Evolutionary conservation across 306 rosid genomes (phyloP).

Genomic region (Trichosanthes truncata): DNA sequence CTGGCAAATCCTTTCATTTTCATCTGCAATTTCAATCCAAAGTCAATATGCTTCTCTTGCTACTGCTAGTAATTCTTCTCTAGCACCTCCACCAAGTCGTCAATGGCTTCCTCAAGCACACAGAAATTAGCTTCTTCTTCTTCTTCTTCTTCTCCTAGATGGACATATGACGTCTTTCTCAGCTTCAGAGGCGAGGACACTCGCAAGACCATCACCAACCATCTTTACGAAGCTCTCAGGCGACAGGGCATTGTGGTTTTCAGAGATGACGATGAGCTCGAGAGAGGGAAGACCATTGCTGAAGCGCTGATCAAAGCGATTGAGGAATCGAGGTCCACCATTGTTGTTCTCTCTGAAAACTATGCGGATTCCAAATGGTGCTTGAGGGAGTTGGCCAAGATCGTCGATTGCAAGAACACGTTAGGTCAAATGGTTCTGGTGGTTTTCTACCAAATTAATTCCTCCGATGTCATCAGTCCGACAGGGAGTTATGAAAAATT

Average conservation of each 20-base stretch:
- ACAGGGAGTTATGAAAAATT: slow-evolving; percentile 13
- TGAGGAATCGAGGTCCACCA: not conserved
- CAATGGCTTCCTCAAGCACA: not conserved
- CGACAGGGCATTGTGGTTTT: not conserved
- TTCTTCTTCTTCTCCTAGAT: too few species aligned
- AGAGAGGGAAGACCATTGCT: not conserved
- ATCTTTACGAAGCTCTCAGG: slow-evolving; percentile 3
- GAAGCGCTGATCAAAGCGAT: not conserved
- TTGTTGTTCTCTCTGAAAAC: not conserved
- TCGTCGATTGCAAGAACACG: not conserved
- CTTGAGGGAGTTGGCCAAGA: slow-evolving; percentile 1
- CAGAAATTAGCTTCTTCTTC: not conserved
- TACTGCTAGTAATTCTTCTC: not conserved
- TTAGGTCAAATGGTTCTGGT: not conserved
- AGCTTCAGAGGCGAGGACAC: slow-evolving; percentile 7
- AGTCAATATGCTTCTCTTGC: not conserved
- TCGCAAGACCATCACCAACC: not conserved
- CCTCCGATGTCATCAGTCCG: slow-evolving; percentile 8
- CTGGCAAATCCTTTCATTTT: too few species aligned
- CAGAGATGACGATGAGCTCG: slow-evolving; percentile 11
- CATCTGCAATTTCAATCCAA: too few species aligned
- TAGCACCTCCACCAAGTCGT: not conserved
- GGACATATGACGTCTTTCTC: too few species aligned
- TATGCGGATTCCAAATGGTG: slow-evolving; percentile 12
- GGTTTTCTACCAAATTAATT: not conserved